phyloP scores from a whole-genome alignment of 352 stramenopile species.

The Elongisporangium prolatum region DNA sequence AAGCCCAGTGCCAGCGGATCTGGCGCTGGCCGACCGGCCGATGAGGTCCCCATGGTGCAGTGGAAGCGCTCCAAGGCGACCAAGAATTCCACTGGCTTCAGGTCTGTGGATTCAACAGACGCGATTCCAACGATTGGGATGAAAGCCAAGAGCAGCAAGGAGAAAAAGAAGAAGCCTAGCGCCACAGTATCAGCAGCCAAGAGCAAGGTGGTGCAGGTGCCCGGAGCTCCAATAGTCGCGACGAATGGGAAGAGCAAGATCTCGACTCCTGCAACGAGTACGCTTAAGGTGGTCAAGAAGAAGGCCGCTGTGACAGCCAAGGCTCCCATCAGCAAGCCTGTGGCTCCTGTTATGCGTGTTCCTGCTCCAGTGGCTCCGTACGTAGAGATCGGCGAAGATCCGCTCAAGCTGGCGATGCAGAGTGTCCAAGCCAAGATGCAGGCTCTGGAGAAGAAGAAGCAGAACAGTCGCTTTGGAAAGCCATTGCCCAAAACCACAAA shows the following conservation, averaged over 20 bases:
- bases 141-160: constrained; percentile 13
- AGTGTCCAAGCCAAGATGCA: constrained; percentile 28
- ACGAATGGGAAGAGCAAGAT: constrained; percentile 1
- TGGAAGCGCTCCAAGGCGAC: constrained; percentile 26
- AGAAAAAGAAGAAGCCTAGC: constrained; percentile 16
- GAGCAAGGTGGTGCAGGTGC: constrained; percentile 12
- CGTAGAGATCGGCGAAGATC: constrained; percentile 12
- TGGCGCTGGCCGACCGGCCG: background rate
- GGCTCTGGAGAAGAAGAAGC: constrained; percentile 4
- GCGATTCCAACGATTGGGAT: constrained; percentile 31
- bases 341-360: background rate
- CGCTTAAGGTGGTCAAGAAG: background rate
- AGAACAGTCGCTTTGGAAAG: constrained; percentile 2
- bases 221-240: background rate
- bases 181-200: constrained; percentile 1
- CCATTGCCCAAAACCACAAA: constrained; percentile 7
- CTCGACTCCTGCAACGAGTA: constrained; percentile 2
- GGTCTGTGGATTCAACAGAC: constrained; percentile 19
- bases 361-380: background rate
- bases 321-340: background rate
- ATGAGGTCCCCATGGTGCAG: constrained; percentile 28
- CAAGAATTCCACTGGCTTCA: constrained; percentile 14
- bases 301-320: constrained; percentile 6
- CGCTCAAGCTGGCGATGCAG: constrained; percentile 28
- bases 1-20: constrained; percentile 6